phyloP scores from a whole-genome alignment of 352 stramenopile species.

The Phytophthora constricta region DNA sequence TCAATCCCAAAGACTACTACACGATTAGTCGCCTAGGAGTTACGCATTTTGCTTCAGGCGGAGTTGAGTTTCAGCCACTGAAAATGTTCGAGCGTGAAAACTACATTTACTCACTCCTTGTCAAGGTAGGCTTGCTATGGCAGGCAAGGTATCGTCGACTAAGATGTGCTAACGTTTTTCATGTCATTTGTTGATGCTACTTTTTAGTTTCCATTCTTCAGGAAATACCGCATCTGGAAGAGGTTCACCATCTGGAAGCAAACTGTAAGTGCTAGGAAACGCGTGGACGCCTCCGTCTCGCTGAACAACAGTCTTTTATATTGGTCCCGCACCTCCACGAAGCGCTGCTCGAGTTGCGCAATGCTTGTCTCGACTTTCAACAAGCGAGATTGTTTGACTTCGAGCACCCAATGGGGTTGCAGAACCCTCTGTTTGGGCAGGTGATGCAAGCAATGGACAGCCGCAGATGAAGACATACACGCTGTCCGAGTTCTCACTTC shows the following conservation, averaged over 20 bases:
- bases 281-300: constrained; percentile 33
- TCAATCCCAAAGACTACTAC: constrained; percentile 88
- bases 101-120: constrained; percentile 84
- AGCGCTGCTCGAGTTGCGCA: constrained; percentile 78
- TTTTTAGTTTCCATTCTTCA: constrained; percentile 87
- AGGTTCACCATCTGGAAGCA: constrained; percentile 90
- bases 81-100: constrained; percentile 93
- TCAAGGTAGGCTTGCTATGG: constrained; percentile 50
- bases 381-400: constrained; percentile 38
- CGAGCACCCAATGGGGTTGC: constrained; percentile 21
- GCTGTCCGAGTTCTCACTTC: constrained; percentile 81
- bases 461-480: constrained; percentile 74
- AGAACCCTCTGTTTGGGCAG: neutral
- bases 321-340: constrained; percentile 84
- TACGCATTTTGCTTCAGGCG: constrained; percentile 83
- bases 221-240: constrained; percentile 91
- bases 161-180: neutral
- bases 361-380: constrained; percentile 64
- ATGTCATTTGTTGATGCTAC: neutral
- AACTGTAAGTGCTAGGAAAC: constrained; percentile 63
- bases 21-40: constrained; percentile 90
- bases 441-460: constrained; percentile 2
- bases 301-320: constrained; percentile 90
- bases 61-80: constrained; percentile 90
- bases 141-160: neutral